Conservation (phyloP, 305 asterid species). For the Fraxinus latifolia region DNA sequence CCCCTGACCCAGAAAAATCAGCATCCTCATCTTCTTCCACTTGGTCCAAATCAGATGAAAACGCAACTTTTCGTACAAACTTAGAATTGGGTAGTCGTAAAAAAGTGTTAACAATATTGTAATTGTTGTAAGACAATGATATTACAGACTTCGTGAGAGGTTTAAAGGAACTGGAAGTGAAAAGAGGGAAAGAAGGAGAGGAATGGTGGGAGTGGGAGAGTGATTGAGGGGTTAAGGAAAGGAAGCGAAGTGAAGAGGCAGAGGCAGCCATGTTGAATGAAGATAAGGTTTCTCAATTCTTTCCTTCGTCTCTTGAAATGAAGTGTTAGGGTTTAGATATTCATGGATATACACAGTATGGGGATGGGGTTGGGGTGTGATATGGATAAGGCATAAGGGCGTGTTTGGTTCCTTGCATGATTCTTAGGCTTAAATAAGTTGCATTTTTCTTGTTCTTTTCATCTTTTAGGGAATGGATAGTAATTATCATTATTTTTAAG, state of each 20-base stretch:
- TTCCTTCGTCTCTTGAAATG: neutral
- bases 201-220: constrained; percentile 40
- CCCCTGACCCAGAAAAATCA: constrained; percentile 24
- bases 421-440: neutral
- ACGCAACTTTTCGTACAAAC: constrained; percentile 42
- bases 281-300: constrained; percentile 25
- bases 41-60: constrained; percentile 60
- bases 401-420: neutral
- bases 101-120: neutral
- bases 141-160: constrained; percentile 34
- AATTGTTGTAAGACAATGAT: constrained; percentile 23
- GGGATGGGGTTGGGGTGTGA: neutral
- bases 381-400: neutral
- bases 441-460: too few relatives aligned
- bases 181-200: constrained; percentile 29
- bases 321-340: neutral
- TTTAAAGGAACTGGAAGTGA: constrained; percentile 37
- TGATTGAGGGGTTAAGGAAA: constrained; percentile 59
- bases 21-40: constrained; percentile 31
- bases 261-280: constrained; percentile 37
- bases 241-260: constrained; percentile 44
- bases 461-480: neutral
- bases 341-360: neutral
- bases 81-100: constrained; percentile 21
- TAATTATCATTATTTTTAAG: too few relatives aligned